These are phyloP conservation scores for Rhynchosporium secalis DNA, from an alignment of 2,329 filamentous ascomycete genomes.

Conservation along the genomic window DNA sequence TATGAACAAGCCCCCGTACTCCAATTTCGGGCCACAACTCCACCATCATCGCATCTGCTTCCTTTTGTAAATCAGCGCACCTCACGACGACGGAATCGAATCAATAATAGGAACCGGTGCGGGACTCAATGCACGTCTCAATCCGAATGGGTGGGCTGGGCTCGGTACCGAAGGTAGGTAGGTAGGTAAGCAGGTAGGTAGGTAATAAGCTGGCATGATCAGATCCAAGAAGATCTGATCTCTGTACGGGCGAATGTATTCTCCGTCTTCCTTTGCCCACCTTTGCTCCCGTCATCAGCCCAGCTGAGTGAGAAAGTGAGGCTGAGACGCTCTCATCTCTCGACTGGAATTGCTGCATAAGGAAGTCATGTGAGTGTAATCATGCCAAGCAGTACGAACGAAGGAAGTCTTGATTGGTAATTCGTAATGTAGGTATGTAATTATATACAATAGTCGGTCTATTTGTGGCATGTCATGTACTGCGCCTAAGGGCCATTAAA, in stretches of 20 bases:
- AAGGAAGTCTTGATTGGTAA: too few relatives aligned
- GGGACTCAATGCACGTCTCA: not conserved
- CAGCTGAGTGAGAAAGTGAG: not conserved
- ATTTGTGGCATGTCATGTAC: conserved; percentile 16
- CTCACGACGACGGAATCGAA: not conserved
- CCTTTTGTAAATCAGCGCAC: too few relatives aligned
- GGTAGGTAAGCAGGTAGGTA: not conserved
- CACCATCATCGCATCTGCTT: too few relatives aligned
- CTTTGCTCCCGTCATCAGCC: not conserved
- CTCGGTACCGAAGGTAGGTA: not conserved
- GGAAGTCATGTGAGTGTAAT: too few relatives aligned
- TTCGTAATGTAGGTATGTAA: not conserved
- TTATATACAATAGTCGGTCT: conserved; percentile 20
- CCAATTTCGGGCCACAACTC: too few relatives aligned
- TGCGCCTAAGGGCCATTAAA: conserved; percentile 10
- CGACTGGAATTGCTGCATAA: not conserved
- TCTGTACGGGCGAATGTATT: not conserved
- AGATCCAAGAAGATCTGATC: not conserved
- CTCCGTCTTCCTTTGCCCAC: not conserved
- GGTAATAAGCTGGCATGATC: not conserved
- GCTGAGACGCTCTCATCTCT: conserved; percentile 1
- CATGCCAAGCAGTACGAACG: too few relatives aligned
- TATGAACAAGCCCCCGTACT: too few relatives aligned
- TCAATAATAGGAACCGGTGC: not conserved
- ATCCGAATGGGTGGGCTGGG: conserved; percentile 1